Percentiles rank a stretch among this genome's conserved stretches.
Evolutionary conservation across 2,329 filamentous ascomycete species (phyloP).

Genomic region (Mycosphaerella sp.): DNA sequence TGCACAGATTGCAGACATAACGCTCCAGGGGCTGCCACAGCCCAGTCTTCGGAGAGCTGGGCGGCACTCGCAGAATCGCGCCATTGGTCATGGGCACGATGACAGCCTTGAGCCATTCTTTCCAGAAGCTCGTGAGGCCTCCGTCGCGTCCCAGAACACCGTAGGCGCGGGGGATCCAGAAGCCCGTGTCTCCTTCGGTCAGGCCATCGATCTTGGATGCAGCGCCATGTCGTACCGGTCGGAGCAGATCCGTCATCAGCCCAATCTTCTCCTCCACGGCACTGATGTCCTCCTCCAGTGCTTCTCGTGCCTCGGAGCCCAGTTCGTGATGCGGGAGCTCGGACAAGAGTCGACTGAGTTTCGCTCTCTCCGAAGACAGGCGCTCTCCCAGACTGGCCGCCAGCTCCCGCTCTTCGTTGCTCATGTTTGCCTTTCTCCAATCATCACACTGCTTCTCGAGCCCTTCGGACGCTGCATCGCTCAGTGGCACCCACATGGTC

Average conservation of each 20-base stretch:
- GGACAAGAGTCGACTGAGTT: conserved; percentile 80
- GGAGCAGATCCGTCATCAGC: conserved; percentile 91
- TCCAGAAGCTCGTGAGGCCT: conserved; percentile 87
- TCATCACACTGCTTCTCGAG: conserved; percentile 59
- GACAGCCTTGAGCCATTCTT: conserved; percentile 92
- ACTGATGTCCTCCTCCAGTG: conserved; percentile 88
- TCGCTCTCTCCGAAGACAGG: conserved; percentile 77
- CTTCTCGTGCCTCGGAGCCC: conserved; percentile 72
- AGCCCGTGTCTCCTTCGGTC: conserved; percentile 87
- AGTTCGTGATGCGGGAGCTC: conserved; percentile 73
- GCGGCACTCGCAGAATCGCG: conserved; percentile 69
- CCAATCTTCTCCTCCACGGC: conserved; percentile 94
- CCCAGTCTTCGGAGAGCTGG: conserved; percentile 83
- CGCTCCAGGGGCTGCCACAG: conserved; percentile 95
- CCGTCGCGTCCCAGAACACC: conserved; percentile 82
- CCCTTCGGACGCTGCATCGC: conserved; percentile 72
- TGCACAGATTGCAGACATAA: conserved; percentile 95
- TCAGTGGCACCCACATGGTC: conserved; percentile 87
- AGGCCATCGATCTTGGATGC: conserved; percentile 96
- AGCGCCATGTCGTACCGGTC: conserved; percentile 86
- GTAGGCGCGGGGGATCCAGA: conserved; percentile 93
- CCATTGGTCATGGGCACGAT: conserved; percentile 95
- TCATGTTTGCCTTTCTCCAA: conserved; percentile 63
- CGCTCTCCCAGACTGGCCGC: conserved; percentile 86
- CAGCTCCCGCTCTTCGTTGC: conserved; percentile 80